These are phyloP conservation scores for Curvularia eragrostidis DNA, from an alignment of 2,329 filamentous ascomycete species.

Conservation along the genomic window DNA sequence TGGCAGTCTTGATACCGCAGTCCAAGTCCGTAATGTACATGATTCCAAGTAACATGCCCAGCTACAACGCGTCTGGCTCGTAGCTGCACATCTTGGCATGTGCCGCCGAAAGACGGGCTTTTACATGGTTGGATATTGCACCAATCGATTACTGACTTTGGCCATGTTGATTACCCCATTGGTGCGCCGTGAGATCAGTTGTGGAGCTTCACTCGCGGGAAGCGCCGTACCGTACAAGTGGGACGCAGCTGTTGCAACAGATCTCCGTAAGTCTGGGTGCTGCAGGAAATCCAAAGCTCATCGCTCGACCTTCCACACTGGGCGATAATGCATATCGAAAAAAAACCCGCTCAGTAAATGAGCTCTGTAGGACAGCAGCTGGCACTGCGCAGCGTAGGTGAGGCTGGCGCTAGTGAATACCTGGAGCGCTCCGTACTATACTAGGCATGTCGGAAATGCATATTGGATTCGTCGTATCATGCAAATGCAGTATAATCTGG, in stretches of 20 bases:
- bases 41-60: background rate
- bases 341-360: too few relatives aligned
- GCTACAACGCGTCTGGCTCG: background rate
- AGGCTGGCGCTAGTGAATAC: background rate
- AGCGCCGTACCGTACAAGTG: constrained; percentile 1
- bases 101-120: background rate
- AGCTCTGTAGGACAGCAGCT: background rate
- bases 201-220: background rate
- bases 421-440: background rate
- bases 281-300: background rate
- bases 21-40: background rate
- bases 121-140: background rate
- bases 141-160: background rate
- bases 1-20: background rate
- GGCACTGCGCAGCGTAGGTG: background rate
- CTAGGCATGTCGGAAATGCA: background rate
- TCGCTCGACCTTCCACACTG: background rate
- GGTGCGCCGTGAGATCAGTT: background rate
- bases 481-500: background rate
- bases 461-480: background rate
- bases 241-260: background rate
- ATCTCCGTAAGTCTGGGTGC: background rate
- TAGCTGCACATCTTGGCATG: background rate
- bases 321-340: background rate
- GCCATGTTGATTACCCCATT: background rate